Base-by-base conservation (phyloP, 768 basidiomycete genomes). In the Leccinellum luteum region DNA sequence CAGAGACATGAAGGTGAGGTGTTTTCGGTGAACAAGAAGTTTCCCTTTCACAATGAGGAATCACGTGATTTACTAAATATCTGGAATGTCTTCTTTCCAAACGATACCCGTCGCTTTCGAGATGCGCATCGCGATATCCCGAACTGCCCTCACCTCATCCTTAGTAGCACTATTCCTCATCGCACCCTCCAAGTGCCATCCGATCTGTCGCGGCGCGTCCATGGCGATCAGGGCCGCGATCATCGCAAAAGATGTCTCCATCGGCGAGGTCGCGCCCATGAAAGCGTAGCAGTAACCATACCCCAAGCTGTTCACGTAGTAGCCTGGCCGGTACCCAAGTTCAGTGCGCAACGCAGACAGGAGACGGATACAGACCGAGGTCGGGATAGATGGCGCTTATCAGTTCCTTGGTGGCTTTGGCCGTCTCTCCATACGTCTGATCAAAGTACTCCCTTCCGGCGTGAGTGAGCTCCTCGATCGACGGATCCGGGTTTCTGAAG, bases 181-280 rank as follows among this genome's bases (percentile, higher is more conserved):
- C 3, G 86, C 85, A 15, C 82, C 82, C 13, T 75, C 73, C 23
- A 88, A 73, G 64, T 88, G 87, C 86, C 87, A 89, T n/a, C 60
- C 71, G 30, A 85, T 81, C 64, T 89, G 87, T 38, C 75, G 79
- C 0, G 86, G 84, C 32, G 84, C 80, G 65, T 88, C 85, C 55
- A 74, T 76, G 4, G 83, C 79, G 64, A 89, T 81, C 48, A 87
- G 77, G 0, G 84, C 79, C 13, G 85, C 78, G n/a, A 86, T 80
- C 61, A 87, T 69, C 14, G 79, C 75, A 64, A 80, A 88, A 2
- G 85, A 82, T 1, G 84, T 82, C 64, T 89, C 85, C 41, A 80
- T 64, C 3, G 75, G 70, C 1, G 81, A 76, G 8, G 85, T 67
- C 21, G 80, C 72, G 0, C 76, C 75, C 23, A 75, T 75, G 51